A percentile compares a stretch with the other conserved stretches of the same genome.
phyloP scores from a whole-genome alignment of 345 rosid species.

The Syzygium aqueum region DNA sequence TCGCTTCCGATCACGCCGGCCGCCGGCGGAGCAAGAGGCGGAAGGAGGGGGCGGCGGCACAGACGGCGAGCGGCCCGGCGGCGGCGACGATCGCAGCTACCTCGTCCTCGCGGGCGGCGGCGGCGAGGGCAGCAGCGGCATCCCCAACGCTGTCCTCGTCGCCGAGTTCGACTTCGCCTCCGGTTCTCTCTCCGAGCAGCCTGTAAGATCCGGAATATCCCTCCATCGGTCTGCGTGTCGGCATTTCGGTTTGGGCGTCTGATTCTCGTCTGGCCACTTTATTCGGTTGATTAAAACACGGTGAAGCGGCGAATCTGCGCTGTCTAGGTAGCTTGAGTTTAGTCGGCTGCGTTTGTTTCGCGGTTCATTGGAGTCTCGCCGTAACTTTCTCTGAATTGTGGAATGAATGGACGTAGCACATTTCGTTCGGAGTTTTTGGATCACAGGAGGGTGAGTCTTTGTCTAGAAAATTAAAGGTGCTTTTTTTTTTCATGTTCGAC shows the following conservation, averaged over 20 bases:
- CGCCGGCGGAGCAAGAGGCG: not conserved
- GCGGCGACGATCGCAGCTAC: constrained; percentile 5
- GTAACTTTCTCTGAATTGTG: not conserved
- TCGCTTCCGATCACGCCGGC: constrained; percentile 11
- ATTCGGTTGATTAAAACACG: not conserved
- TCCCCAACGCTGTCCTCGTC: constrained; percentile 60
- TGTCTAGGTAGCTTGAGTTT: not conserved
- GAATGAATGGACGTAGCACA: not conserved
- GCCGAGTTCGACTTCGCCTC: constrained; percentile 37
- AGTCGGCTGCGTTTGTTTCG: not conserved
- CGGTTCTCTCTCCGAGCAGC: constrained; percentile 58
- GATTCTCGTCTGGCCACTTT: not conserved
- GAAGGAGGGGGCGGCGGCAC: constrained; percentile 1
- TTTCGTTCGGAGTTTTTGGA: not conserved
- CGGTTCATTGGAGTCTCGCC: not conserved
- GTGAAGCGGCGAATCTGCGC: not conserved
- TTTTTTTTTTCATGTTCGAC: not conserved
- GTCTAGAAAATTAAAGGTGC: not conserved
- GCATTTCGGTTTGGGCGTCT: not conserved
- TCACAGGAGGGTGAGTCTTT: not conserved
- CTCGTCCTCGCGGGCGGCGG: constrained; percentile 78
- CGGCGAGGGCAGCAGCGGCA: constrained; percentile 79
- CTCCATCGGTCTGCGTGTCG: not conserved
- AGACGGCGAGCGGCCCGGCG: not conserved
- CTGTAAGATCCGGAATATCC: constrained; percentile 29